Evolutionary conservation across 495 filamentous ascomycete genomes (phyloP), one percentile per base, ranked within the genome.

Genomic region (Chlorociboria aeruginascens): DNA sequence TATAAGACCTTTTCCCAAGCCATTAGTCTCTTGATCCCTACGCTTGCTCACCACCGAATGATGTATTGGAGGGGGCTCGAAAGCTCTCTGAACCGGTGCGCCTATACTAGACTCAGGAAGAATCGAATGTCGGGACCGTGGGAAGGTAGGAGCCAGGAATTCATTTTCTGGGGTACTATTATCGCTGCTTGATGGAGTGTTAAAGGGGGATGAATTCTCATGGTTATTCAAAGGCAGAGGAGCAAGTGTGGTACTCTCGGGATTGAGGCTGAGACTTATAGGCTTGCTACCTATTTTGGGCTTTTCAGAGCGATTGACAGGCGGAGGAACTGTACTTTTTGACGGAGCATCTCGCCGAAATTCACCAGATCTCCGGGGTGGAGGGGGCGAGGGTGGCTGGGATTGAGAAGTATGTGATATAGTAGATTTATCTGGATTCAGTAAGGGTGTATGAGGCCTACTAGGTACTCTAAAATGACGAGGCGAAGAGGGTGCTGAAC

Each of bases 191-290:
- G 90, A 89, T 9, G 89, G 90, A 30, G 89, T 95, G 62, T 71
- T 89, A 58, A 98, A 96, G 0, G 92, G 90, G 6, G 92, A 96
- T 0, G 83, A 67, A 32, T 67, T 66, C n/a, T 76, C 73, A 9
- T 72, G 73, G 4, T 11, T 20, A 40, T 8, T 32, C 16, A 11
- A 41, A 30, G 53, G 36, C 11, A 53, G 53, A 14, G 35, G 35
- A 34, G 55, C 43, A 4, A 57, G 39, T 3, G 42, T 53, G n/a
- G 60, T 51, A 7, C 47, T 48, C 38, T 63, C 61, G 29, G 51
- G 13, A 33, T 46, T 51, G 12, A 61, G 61, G 8, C 55, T 49
- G 7, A 66, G 53, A 28, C 56, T 41, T 13, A 63, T 49, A 4
- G 69, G 69, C 50, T 72, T 73, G 48, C 66, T 64, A 36, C 71